phyloP scores from a whole-genome alignment of 495 filamentous ascomycete species.

The Sordaria brevicollis region DNA sequence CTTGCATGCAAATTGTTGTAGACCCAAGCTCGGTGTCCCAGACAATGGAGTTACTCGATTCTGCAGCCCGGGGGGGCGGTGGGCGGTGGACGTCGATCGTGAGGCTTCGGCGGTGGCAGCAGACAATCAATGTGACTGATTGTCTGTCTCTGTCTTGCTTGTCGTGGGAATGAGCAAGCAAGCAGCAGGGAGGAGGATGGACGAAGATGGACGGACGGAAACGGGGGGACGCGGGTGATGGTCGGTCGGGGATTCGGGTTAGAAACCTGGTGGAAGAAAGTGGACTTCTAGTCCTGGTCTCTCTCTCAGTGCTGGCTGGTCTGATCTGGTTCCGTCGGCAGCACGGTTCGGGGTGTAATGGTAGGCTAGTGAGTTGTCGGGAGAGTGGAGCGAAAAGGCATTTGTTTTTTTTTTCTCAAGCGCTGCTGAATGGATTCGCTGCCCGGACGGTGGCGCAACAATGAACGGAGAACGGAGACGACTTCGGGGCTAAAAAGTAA shows the following conservation, averaged over 20 bases:
- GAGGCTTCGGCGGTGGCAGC: neutral
- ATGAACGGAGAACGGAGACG: neutral
- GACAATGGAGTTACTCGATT: neutral
- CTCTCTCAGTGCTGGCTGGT: neutral
- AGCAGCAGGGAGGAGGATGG: neutral
- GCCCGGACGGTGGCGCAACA: conserved; percentile 20
- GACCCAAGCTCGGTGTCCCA: neutral
- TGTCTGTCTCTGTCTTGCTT: neutral
- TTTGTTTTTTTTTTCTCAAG: conserved; percentile 15
- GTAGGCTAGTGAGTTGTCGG: neutral
- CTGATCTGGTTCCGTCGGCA: neutral
- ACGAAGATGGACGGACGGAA: neutral
- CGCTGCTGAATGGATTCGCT: neutral
- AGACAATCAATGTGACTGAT: neutral
- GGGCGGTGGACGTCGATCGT: neutral
- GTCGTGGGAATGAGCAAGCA: neutral
- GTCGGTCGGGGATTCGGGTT: neutral
- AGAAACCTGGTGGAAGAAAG: neutral
- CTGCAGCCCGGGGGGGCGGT: neutral
- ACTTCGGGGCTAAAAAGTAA: conserved; percentile 13
- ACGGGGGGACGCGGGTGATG: too few species aligned
- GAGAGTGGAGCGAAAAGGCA: neutral
- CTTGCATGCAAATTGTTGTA: neutral
- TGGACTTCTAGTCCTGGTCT: neutral
- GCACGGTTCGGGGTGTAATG: neutral